Conservation (phyloP, 331 rosid species). For the Malus hybrid region DNA sequence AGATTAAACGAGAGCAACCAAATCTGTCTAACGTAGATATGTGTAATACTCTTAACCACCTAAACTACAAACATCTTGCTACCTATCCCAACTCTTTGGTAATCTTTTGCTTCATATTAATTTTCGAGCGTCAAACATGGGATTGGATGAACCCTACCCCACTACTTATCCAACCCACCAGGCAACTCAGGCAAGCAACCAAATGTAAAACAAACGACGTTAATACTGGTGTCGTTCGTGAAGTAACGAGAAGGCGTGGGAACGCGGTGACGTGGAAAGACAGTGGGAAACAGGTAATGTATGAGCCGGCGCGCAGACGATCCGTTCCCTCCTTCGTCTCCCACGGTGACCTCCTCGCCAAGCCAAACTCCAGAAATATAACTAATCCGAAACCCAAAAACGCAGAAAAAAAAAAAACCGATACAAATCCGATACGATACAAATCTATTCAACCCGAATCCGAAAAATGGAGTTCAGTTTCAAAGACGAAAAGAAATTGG, state of each 20-base stretch:
- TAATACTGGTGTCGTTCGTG: neutral
- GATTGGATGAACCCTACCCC: no score
- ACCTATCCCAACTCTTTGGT: neutral
- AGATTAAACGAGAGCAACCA: no score
- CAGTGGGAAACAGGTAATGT: neutral
- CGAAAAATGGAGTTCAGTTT: slow-evolving; percentile 43
- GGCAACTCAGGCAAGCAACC: no score
- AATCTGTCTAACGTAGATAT: no score
- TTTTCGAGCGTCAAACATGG: no score
- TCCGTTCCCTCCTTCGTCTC: neutral
- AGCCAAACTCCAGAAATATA: neutral
- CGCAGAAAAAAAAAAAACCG: neutral
- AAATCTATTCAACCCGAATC: neutral
- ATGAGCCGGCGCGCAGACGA: neutral
- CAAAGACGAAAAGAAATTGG: slow-evolving; percentile 33
- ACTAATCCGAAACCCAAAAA: neutral
- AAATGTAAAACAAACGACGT: neutral
- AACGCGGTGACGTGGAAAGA: neutral
- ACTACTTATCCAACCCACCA: no score
- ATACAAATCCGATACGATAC: neutral
- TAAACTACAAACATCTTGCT: neutral
- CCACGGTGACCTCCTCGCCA: neutral
- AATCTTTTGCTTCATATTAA: no score
- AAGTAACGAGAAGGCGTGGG: neutral
- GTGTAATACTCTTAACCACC: no score